A percentile compares a stretch with the other conserved stretches of the same genome.
phyloP scores from a whole-genome alignment of 257 asterid species.

The Solanum appendiculatum region DNA sequence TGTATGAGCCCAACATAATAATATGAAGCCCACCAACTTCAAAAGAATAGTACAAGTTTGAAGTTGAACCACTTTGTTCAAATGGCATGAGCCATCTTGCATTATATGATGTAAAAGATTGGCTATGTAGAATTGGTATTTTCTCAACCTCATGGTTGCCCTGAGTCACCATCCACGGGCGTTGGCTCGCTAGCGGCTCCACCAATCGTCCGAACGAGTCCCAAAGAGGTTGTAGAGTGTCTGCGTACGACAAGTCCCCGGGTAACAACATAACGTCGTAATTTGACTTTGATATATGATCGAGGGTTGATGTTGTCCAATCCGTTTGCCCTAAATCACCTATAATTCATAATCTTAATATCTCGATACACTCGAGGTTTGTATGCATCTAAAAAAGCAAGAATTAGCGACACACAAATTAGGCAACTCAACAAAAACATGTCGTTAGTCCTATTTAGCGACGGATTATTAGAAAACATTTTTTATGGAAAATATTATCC shows the following conservation, averaged over 20 bases:
- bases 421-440: background rate
- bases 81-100: slow-evolving; percentile 89
- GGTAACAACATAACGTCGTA: slow-evolving; percentile 56
- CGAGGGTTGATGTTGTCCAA: slow-evolving; percentile 61
- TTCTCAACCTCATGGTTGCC: slow-evolving; percentile 86
- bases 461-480: too few species aligned
- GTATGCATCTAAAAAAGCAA: background rate
- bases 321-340: slow-evolving; percentile 83
- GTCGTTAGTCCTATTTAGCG: too few species aligned
- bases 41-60: slow-evolving; percentile 77
- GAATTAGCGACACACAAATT: background rate
- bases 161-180: slow-evolving; percentile 95
- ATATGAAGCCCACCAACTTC: slow-evolving; percentile 65
- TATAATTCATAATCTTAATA: background rate
- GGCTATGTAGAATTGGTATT: slow-evolving; percentile 16
- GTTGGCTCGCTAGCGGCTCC: slow-evolving; percentile 48
- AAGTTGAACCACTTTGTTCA: slow-evolving; percentile 55
- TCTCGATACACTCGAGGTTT: background rate
- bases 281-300: slow-evolving; percentile 41
- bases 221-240: slow-evolving; percentile 39
- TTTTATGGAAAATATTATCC: too few species aligned
- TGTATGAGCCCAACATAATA: slow-evolving; percentile 74
- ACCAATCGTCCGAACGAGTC: slow-evolving; percentile 70
- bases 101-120: slow-evolving; percentile 47
- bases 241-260: slow-evolving; percentile 75